phyloP scores from a whole-genome alignment of 2,329 filamentous ascomycete genomes.

The Hortaea sp. region DNA sequence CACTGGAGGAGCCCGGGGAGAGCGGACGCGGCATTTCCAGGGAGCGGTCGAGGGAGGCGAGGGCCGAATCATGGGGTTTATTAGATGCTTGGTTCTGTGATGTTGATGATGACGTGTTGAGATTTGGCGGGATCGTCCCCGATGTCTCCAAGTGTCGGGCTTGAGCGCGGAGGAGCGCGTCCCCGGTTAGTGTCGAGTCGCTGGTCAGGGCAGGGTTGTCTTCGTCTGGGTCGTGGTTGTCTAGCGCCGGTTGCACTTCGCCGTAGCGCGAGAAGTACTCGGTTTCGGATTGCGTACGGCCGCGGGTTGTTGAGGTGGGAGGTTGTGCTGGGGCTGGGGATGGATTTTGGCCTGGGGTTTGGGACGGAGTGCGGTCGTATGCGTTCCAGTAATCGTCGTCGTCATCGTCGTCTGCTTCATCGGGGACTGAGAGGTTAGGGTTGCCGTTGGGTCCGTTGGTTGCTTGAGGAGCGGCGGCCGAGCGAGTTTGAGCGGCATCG shows the following conservation, averaged over 20 bases:
- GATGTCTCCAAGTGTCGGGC: not conserved
- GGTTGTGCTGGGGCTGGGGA: conserved; percentile 48
- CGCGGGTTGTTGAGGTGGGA: conserved; percentile 22
- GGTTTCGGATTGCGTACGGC: conserved; percentile 11
- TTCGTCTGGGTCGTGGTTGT: conserved; percentile 72
- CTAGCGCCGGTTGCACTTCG: conserved; percentile 68
- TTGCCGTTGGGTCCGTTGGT: not conserved
- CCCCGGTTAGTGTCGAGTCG: conserved; percentile 45
- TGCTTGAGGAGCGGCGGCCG: conserved; percentile 12
- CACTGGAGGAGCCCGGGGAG: conserved; percentile 30
- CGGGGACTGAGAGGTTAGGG: conserved; percentile 11
- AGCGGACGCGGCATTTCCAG: conserved; percentile 40
- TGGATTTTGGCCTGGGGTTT: conserved; percentile 51
- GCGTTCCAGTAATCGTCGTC: conserved; percentile 74
- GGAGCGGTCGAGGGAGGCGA: not conserved
- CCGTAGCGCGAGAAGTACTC: conserved; percentile 67
- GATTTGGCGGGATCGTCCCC: too few species aligned
- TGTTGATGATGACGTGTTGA: not conserved
- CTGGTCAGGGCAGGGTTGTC: conserved; percentile 37
- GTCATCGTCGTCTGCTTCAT: conserved; percentile 44
- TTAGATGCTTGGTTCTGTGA: not conserved
- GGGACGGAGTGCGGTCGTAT: conserved; percentile 61
- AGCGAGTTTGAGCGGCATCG: conserved; percentile 21
- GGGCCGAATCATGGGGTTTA: not conserved
- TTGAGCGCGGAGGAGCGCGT: conserved; percentile 29